Conservation (phyloP, 1,284 basidiomycete genomes). For the Hemileia vastatrix region DNA sequence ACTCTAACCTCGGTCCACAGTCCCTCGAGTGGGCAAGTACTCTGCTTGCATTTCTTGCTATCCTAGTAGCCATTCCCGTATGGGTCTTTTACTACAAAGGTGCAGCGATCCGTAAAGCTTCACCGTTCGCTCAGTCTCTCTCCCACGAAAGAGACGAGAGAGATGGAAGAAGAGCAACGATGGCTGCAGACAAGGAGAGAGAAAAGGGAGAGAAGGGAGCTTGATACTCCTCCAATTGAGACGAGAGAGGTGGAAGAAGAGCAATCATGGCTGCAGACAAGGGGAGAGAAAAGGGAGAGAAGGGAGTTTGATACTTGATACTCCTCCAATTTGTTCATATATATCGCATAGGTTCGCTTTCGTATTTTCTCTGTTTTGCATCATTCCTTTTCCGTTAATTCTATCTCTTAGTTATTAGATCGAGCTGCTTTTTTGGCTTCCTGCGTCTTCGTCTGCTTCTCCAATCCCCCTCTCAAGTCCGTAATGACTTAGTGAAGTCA, state of each 20-base stretch:
- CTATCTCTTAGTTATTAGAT: too few species aligned
- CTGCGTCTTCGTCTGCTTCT: too few species aligned
- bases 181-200: neutral
- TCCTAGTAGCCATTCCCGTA: constrained; percentile 45
- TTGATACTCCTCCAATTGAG: neutral
- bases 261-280: too few species aligned
- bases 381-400: too few species aligned
- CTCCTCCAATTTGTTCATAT: too few species aligned
- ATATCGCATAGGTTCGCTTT: too few species aligned
- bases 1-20: constrained; percentile 34
- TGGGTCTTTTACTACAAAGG: constrained; percentile 48
- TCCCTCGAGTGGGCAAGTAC: constrained; percentile 46
- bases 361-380: too few species aligned
- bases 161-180: constrained; percentile 31
- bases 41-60: constrained; percentile 45
- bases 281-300: too few species aligned
- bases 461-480: too few species aligned
- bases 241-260: neutral
- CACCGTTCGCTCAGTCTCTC: constrained; percentile 45
- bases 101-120: constrained; percentile 41
- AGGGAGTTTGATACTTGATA: too few species aligned
- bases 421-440: too few species aligned
- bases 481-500: too few species aligned
- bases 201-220: neutral
- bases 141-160: constrained; percentile 46